Conservation (phyloP, 352 stramenopile genomes). For the Halophytophthora polymorphica region DNA sequence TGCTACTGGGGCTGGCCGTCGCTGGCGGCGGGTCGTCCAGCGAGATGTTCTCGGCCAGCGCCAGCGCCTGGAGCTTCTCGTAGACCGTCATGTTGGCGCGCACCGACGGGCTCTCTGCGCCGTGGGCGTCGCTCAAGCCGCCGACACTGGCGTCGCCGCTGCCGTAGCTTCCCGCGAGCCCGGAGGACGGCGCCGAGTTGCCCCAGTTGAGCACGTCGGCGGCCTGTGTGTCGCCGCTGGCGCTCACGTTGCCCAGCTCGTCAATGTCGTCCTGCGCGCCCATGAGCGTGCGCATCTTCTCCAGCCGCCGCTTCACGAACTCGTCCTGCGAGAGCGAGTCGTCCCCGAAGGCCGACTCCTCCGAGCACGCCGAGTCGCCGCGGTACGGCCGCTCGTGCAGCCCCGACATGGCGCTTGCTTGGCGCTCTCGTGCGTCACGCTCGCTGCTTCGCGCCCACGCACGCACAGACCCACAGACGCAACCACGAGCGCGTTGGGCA, state of each 20-base stretch:
- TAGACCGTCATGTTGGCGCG: conserved; percentile 34
- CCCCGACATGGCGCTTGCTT: background rate
- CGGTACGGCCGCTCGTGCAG: conserved; percentile 3
- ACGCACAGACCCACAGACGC: too few relatives aligned
- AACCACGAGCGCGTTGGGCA: too few relatives aligned
- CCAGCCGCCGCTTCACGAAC: conserved; percentile 43
- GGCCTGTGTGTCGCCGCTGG: background rate
- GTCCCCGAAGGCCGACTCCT: conserved; percentile 55
- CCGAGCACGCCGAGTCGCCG: conserved; percentile 32
- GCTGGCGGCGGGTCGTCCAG: conserved; percentile 20
- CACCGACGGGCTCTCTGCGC: conserved; percentile 5
- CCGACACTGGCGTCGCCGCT: conserved; percentile 15
- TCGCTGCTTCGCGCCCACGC: too few relatives aligned
- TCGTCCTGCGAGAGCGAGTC: conserved; percentile 46
- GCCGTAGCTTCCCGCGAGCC: conserved; percentile 23
- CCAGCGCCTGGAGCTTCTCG: conserved; percentile 56
- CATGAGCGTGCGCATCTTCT: conserved; percentile 55
- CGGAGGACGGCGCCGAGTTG: conserved; percentile 20
- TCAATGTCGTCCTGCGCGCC: conserved; percentile 13
- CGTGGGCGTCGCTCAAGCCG: background rate
- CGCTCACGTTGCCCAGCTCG: conserved; percentile 1
- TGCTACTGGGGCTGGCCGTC: background rate
- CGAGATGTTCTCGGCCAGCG: conserved; percentile 41
- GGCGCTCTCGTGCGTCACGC: too few relatives aligned
- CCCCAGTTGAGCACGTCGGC: conserved; percentile 16